A percentile compares a stretch with the other conserved stretches of the same genome.
These are phyloP conservation scores for Orbilia ellipsospora DNA, from an alignment of 2,329 filamentous ascomycete genomes.

Conservation along the genomic window DNA sequence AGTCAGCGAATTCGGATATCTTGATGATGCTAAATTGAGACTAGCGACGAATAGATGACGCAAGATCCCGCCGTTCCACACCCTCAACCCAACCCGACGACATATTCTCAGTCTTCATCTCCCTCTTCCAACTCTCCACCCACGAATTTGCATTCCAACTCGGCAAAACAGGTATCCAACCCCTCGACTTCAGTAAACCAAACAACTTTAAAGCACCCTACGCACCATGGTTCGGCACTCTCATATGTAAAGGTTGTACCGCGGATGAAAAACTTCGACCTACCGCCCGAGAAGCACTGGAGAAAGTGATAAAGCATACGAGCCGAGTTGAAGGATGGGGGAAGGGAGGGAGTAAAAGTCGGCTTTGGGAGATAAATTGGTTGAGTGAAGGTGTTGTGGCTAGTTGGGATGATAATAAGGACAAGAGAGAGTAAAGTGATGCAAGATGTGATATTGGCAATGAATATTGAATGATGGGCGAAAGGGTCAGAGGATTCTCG, in stretches of 20 bases:
- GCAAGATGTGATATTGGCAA: too few species aligned
- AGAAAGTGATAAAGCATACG: background rate
- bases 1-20: background rate
- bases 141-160: constrained; percentile 28
- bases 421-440: background rate
- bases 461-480: too few species aligned
- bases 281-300: background rate
- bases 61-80: background rate
- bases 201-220: constrained; percentile 16
- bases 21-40: background rate
- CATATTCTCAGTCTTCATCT: constrained; percentile 24
- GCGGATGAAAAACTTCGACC: background rate
- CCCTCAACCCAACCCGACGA: constrained; percentile 7
- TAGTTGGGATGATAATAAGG: constrained; percentile 14
- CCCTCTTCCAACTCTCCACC: constrained; percentile 20
- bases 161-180: background rate
- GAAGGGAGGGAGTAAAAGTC: constrained; percentile 10
- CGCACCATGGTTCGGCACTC: constrained; percentile 2
- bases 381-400: constrained; percentile 5
- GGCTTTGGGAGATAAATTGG: constrained; percentile 34
- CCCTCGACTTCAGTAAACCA: constrained; percentile 3
- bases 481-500: too few species aligned
- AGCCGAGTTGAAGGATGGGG: constrained; percentile 15
- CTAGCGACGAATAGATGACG: background rate
- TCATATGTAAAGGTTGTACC: constrained; percentile 9